A percentile compares a stretch with the other conserved stretches of the same genome.
These are phyloP conservation scores for Peniophora sp. DNA, from an alignment of 1,284 basidiomycete species.

Conservation along the genomic window DNA sequence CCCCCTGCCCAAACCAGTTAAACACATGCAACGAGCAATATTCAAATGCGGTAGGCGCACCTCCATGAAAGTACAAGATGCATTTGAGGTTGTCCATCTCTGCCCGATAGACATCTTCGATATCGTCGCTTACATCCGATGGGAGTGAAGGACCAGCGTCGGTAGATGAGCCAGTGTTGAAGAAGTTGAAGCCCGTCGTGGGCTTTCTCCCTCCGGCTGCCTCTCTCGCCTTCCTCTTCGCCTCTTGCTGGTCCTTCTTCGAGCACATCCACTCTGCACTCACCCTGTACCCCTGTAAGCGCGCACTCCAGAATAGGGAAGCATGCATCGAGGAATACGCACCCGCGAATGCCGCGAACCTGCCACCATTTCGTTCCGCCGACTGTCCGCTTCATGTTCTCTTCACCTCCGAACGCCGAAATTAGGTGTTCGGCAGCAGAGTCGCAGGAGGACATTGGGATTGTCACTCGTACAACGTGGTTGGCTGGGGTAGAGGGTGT, in stretches of 20 bases:
- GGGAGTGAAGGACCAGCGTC: too few species aligned
- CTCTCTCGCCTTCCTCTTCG: not conserved
- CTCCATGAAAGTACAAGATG: constrained; percentile 81
- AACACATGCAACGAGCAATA: constrained; percentile 1
- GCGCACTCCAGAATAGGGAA: constrained; percentile 2
- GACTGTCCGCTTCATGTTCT: constrained; percentile 63
- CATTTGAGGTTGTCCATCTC: constrained; percentile 85
- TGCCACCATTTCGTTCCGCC: constrained; percentile 98
- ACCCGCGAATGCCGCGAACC: constrained; percentile 74
- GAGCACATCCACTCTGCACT: constrained; percentile 89
- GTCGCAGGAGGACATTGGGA: constrained; percentile 72
- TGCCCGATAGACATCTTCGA: constrained; percentile 35
- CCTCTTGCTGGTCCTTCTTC: constrained; percentile 44
- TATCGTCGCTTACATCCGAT: constrained; percentile 5
- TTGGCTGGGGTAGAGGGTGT: constrained; percentile 89
- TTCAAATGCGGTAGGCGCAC: constrained; percentile 24
- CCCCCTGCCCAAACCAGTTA: constrained; percentile 41
- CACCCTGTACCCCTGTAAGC: constrained; percentile 39
- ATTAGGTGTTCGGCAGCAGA: constrained; percentile 75
- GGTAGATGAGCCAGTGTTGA: too few species aligned
- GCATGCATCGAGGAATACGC: constrained; percentile 13
- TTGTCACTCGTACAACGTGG: constrained; percentile 65
- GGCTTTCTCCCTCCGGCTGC: too few species aligned
- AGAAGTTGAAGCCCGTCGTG: not conserved
- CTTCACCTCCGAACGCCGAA: constrained; percentile 78